phyloP scores from a whole-genome alignment of 2,329 filamentous ascomycete species.

The Metarhizium anisopliae region DNA sequence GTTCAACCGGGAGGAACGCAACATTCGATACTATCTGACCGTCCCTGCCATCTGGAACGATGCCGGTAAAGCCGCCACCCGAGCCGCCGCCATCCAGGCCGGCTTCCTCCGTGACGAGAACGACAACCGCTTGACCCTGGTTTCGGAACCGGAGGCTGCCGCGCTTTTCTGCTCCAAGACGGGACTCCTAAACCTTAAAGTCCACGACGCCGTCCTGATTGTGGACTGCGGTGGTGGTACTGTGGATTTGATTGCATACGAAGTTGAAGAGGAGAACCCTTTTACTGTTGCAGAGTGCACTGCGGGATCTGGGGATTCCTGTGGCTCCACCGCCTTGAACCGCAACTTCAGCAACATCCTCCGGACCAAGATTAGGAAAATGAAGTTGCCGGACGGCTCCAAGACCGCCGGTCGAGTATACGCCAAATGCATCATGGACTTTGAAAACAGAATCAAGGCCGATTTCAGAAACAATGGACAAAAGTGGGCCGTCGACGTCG shows the following conservation, averaged over 20 bases:
- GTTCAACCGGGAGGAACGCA: conserved; percentile 95
- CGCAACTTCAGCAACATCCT: conserved; percentile 98
- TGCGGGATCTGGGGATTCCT: conserved; percentile 92
- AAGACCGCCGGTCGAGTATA: conserved; percentile 98
- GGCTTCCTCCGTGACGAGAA: conserved; percentile 96
- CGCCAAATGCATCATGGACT: conserved; percentile 99
- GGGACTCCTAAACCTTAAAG: conserved; percentile 88
- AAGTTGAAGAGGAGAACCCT: conserved; percentile 94
- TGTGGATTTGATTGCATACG: conserved; percentile 97
- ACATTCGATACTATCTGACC: conserved; percentile 95
- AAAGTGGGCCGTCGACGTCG: conserved; percentile 98
- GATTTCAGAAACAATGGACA: conserved; percentile 99
- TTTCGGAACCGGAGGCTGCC: conserved; percentile 94
- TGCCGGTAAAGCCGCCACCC: conserved; percentile 91
- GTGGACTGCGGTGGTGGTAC: conserved; percentile 98
- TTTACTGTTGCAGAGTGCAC: conserved; percentile 97
- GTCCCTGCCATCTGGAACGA: conserved; percentile 99
- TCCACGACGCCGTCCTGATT: conserved; percentile 97
- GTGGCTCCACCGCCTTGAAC: conserved; percentile 95
- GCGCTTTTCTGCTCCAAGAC: conserved; percentile 98
- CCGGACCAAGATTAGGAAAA: conserved; percentile 95
- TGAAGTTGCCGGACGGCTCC: conserved; percentile 95
- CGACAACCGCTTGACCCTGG: conserved; percentile 87
- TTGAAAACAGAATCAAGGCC: conserved; percentile 98
- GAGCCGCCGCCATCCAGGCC: conserved; percentile 91